phyloP scores from a whole-genome alignment of 2,329 filamentous ascomycete species.

The Pseudohalonectria lignicola region DNA sequence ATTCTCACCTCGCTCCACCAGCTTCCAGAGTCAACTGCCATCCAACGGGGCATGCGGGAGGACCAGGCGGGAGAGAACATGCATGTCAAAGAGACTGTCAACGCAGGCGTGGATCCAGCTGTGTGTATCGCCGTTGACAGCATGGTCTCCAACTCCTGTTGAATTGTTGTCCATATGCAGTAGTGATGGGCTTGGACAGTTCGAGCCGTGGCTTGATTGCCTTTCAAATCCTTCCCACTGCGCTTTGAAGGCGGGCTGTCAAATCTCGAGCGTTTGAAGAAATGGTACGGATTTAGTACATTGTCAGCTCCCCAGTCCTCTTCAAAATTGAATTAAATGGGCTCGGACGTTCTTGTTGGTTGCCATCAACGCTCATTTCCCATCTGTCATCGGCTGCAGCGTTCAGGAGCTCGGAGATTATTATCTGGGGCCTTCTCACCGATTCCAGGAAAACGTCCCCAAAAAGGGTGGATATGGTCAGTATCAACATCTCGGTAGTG shows the following conservation, averaged over 20 bases:
- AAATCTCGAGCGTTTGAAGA: too few species aligned
- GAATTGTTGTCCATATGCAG: too few species aligned
- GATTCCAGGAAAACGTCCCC: background rate
- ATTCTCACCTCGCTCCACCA: too few species aligned
- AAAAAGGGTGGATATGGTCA: background rate
- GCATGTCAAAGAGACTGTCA: too few species aligned
- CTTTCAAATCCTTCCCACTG: background rate
- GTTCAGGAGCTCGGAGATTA: constrained; percentile 16
- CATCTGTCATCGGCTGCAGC: constrained; percentile 12
- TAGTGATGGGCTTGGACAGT: too few species aligned
- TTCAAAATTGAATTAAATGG: background rate
- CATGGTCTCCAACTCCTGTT: too few species aligned
- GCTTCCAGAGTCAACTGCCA: too few species aligned
- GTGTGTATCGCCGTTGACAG: too few species aligned
- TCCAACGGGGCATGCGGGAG: too few species aligned
- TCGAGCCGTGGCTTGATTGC: too few species aligned
- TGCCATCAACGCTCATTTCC: background rate
- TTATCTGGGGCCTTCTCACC: constrained; percentile 1
- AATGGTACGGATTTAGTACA: background rate
- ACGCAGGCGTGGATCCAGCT: too few species aligned
- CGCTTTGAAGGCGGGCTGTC: background rate
- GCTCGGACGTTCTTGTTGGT: background rate
- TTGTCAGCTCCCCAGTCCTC: background rate
- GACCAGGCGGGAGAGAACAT: too few species aligned
- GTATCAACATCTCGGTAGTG: background rate